These are phyloP conservation scores for Citrus medica DNA, from an alignment of 345 rosid genomes.

Conservation along the genomic window DNA sequence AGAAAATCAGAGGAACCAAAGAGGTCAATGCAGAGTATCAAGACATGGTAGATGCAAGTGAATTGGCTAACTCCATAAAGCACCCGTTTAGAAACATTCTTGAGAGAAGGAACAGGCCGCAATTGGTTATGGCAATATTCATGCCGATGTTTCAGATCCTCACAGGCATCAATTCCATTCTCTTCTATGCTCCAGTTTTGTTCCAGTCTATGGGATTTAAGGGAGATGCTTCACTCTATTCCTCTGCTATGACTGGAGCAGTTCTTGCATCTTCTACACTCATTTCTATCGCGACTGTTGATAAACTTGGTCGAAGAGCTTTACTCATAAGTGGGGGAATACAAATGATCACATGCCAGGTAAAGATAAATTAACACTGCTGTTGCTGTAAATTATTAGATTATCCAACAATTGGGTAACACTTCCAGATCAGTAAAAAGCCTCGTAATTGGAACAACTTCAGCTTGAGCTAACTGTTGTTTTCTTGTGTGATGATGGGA, in stretches of 20 bases:
- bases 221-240: conserved; percentile 73
- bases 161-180: conserved; percentile 89
- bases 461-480: neutral
- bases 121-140: conserved; percentile 73
- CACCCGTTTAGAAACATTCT: conserved; percentile 87
- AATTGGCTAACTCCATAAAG: conserved; percentile 74
- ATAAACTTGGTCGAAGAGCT: conserved; percentile 64
- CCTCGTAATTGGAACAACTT: neutral
- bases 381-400: neutral
- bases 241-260: conserved; percentile 95
- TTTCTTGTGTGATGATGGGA: neutral
- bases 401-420: too few relatives aligned
- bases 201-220: conserved; percentile 90
- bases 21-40: conserved; percentile 74
- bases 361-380: conserved; percentile 13
- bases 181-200: conserved; percentile 91
- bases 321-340: conserved; percentile 88
- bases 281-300: conserved; percentile 74
- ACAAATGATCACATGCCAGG: conserved; percentile 82
- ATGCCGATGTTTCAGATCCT: conserved; percentile 90
- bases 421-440: neutral
- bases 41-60: conserved; percentile 88
- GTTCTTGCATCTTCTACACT: conserved; percentile 82
- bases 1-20: conserved; percentile 71
- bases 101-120: conserved; percentile 67